Percentiles rank a stretch among this genome's conserved stretches.
These are phyloP conservation scores for Claviceps sp. DNA, from an alignment of 2,329 filamentous ascomycete species.

Conservation along the genomic window DNA sequence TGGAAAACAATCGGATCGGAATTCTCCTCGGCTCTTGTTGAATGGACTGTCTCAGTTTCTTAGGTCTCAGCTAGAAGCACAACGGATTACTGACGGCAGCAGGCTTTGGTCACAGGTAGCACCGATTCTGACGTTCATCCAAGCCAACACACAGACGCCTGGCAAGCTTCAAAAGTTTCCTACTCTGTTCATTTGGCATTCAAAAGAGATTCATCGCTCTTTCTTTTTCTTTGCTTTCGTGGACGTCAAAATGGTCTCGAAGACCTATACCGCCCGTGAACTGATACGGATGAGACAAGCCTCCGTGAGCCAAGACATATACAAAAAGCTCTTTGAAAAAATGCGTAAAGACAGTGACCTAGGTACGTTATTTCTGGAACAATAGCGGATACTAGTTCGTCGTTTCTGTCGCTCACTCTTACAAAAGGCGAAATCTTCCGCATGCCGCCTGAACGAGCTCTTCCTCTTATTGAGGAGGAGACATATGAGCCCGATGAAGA, in stretches of 20 bases:
- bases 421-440: constrained; percentile 20
- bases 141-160: constrained; percentile 11
- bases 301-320: constrained; percentile 15
- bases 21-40: constrained; percentile 9
- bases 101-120: constrained; percentile 17
- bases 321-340: constrained; percentile 16
- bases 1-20: constrained; percentile 14
- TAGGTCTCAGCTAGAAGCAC: constrained; percentile 13
- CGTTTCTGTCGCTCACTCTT: not conserved
- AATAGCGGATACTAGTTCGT: no score
- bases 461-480: constrained; percentile 21
- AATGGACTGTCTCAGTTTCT: constrained; percentile 14
- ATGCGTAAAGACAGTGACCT: constrained; percentile 27
- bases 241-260: constrained; percentile 26
- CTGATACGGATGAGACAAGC: constrained; percentile 24
- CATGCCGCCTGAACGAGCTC: constrained; percentile 12
- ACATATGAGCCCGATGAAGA: constrained; percentile 7
- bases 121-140: constrained; percentile 22
- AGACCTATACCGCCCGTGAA: constrained; percentile 30
- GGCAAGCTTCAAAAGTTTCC: constrained; percentile 16
- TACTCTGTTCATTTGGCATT: constrained; percentile 27
- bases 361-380: constrained; percentile 18
- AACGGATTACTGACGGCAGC: constrained; percentile 18
- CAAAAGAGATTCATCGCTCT: constrained; percentile 19
- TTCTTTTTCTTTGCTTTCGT: constrained; percentile 29